Conservation (phyloP, 2,329 filamentous ascomycete species). For the Colletotrichum navitas region DNA sequence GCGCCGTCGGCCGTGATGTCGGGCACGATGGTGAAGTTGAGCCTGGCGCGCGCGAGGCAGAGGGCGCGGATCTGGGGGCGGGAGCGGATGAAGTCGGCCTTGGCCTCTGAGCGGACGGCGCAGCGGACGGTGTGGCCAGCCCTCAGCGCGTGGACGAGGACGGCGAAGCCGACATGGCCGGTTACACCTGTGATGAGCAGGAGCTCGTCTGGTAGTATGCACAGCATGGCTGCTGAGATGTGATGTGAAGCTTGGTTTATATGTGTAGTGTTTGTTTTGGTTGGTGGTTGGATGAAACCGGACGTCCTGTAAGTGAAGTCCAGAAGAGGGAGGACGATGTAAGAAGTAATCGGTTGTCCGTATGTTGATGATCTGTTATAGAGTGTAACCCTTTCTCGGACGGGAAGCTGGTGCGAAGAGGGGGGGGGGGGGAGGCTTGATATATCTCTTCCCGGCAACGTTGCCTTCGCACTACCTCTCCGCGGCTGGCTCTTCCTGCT, state of each 20-base stretch:
- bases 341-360: slow-evolving; percentile 8
- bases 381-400: slow-evolving; percentile 7
- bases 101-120: slow-evolving; percentile 48
- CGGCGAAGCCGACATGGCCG: slow-evolving; percentile 50
- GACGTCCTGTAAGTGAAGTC: slow-evolving; percentile 10
- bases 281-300: background rate
- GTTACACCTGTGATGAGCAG: slow-evolving; percentile 50
- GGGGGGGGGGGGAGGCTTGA: slow-evolving; percentile 12
- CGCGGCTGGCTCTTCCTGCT: background rate
- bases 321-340: slow-evolving; percentile 1
- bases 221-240: slow-evolving; percentile 28
- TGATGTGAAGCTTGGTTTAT: background rate
- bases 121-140: slow-evolving; percentile 49
- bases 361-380: background rate
- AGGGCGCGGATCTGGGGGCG: slow-evolving; percentile 40
- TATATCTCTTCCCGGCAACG: slow-evolving; percentile 27
- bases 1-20: slow-evolving; percentile 54
- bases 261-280: background rate
- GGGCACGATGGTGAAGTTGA: slow-evolving; percentile 52
- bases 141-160: slow-evolving; percentile 46
- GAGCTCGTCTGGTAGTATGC: slow-evolving; percentile 37
- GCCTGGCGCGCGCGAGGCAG: slow-evolving; percentile 39
- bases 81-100: slow-evolving; percentile 37
- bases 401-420: slow-evolving; percentile 21
- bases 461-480: slow-evolving; percentile 9